Conservation (phyloP, 106 monocot genomes). For the Agapanthus africanus region DNA sequence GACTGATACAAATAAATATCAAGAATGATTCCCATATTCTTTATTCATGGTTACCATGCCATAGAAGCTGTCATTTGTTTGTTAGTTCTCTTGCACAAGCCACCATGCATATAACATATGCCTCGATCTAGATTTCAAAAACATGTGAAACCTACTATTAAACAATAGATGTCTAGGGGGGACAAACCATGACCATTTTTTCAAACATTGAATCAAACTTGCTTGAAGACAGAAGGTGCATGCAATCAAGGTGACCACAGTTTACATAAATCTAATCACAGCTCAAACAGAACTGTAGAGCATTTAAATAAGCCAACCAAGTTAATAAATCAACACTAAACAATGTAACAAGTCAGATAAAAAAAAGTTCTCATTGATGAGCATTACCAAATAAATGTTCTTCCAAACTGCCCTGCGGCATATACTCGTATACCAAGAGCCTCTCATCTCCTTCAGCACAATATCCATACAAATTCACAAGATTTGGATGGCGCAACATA, state of each 20-base stretch:
- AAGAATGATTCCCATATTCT: conserved; percentile 4
- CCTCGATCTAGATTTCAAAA: background rate
- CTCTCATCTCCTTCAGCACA: conserved; percentile 81
- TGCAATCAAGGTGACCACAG: background rate
- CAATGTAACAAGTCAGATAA: background rate
- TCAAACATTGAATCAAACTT: conserved; percentile 6
- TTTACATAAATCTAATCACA: background rate
- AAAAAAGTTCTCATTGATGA: background rate
- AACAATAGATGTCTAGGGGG: background rate
- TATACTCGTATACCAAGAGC: conserved; percentile 76
- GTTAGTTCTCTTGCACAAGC: background rate
- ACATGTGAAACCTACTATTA: conserved; percentile 7
- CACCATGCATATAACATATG: background rate
- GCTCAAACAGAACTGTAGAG: background rate
- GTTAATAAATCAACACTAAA: conserved; percentile 1
- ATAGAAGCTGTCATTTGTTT: conserved; percentile 11
- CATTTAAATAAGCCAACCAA: background rate
- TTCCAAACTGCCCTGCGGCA: conserved; percentile 84
- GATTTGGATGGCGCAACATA: conserved; percentile 51
- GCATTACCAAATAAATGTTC: conserved; percentile 66
- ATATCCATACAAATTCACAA: conserved; percentile 69
- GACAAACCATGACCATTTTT: conserved; percentile 3
- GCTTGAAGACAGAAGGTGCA: background rate
- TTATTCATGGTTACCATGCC: background rate
- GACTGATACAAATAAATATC: background rate